Percentiles rank a stretch among this genome's conserved stretches.
These are phyloP conservation scores for Laburnicola sp. DNA, from an alignment of 2,329 filamentous ascomycete species.

Conservation along the genomic window DNA sequence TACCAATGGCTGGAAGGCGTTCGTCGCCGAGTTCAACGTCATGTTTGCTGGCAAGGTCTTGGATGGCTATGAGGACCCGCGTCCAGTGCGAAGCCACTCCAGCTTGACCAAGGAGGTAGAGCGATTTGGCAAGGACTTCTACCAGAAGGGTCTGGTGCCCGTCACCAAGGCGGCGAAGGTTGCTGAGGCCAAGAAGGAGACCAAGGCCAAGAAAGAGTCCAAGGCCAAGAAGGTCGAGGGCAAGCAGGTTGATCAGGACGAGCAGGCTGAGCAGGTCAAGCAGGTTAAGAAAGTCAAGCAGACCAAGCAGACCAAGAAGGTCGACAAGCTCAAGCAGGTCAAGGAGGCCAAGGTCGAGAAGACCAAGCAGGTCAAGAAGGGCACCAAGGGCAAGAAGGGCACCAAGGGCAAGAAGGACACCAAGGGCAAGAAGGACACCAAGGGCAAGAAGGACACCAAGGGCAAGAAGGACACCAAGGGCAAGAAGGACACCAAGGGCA, in stretches of 20 bases:
- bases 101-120: conserved; percentile 36
- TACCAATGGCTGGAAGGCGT: conserved; percentile 25
- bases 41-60: conserved; percentile 24
- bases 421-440: no score
- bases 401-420: no score
- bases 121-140: conserved; percentile 29
- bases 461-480: no score
- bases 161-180: conserved; percentile 9
- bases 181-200: conserved; percentile 12
- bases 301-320: no score
- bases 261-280: background rate
- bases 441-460: no score
- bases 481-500: no score
- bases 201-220: background rate
- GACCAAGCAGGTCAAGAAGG: no score
- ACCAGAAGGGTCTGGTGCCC: conserved; percentile 26
- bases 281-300: background rate
- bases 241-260: background rate
- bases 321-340: no score
- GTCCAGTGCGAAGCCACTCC: conserved; percentile 25
- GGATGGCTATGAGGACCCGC: conserved; percentile 1
- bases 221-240: background rate
- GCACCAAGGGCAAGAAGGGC: no score
- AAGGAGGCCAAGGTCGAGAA: no score
- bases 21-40: conserved; percentile 31